These are phyloP conservation scores for Alopecurus myosuroides DNA, from an alignment of 176 grass and related monocot genomes.

Conservation along the genomic window DNA sequence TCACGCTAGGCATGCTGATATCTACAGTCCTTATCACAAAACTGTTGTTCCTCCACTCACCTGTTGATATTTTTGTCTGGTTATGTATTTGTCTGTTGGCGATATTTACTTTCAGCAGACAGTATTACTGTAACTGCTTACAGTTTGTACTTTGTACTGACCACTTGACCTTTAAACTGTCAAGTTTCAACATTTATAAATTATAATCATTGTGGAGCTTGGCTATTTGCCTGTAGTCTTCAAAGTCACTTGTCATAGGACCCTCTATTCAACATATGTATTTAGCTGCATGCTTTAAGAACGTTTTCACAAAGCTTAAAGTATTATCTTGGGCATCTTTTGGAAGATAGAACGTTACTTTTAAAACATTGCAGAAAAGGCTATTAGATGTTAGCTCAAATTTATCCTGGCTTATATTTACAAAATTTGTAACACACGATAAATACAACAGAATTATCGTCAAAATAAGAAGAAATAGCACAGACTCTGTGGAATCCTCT, in stretches of 20 bases:
- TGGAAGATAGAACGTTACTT: background rate
- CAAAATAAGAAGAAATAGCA: background rate
- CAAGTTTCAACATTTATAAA: background rate
- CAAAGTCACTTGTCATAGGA: background rate
- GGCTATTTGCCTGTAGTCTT: background rate
- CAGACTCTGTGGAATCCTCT: background rate
- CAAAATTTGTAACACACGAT: background rate
- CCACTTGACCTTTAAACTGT: background rate
- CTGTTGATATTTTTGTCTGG: conserved; percentile 1
- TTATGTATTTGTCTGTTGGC: background rate
- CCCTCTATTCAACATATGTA: background rate
- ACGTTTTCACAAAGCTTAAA: background rate
- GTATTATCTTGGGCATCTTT: background rate
- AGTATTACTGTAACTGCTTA: background rate
- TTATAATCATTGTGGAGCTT: background rate
- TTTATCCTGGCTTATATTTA: background rate
- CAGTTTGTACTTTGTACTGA: background rate
- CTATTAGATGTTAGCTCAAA: background rate
- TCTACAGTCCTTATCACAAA: background rate
- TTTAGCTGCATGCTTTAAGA: background rate
- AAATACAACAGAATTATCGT: background rate
- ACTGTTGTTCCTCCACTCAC: background rate
- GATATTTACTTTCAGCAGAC: background rate
- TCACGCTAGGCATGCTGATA: background rate
- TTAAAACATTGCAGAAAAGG: background rate